phyloP scores from a whole-genome alignment of 2,329 filamentous ascomycete genomes.

The Torrubiellomyces zombiae region DNA sequence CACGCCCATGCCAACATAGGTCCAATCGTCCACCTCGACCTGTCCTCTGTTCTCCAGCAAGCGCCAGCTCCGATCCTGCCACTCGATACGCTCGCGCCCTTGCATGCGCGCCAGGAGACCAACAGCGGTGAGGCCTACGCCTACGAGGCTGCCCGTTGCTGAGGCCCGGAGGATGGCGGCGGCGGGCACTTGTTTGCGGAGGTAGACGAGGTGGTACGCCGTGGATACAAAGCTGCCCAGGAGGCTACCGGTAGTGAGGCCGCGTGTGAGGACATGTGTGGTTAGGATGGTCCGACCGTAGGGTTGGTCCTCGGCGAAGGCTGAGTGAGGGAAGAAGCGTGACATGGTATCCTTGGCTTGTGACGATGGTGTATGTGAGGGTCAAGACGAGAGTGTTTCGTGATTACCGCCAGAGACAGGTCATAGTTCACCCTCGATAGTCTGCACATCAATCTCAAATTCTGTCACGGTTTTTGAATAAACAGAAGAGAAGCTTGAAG shows the following conservation, averaged over 20 bases:
- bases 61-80: slow-evolving; percentile 46
- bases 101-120: slow-evolving; percentile 33
- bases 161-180: slow-evolving; percentile 17
- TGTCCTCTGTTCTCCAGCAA: slow-evolving; percentile 41
- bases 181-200: slow-evolving; percentile 13
- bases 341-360: slow-evolving; percentile 36
- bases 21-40: slow-evolving; percentile 39
- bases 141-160: slow-evolving; percentile 27
- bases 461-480: too few relatives aligned
- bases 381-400: too few relatives aligned
- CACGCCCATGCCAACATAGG: slow-evolving; percentile 23
- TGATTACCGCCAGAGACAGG: too few relatives aligned
- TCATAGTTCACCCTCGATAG: too few relatives aligned
- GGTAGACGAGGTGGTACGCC: slow-evolving; percentile 13
- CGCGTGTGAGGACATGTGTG: slow-evolving; percentile 40
- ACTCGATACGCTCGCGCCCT: slow-evolving; percentile 41
- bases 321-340: slow-evolving; percentile 34
- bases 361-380: too few relatives aligned
- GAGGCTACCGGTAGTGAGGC: slow-evolving; percentile 33
- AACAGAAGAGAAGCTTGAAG: too few relatives aligned
- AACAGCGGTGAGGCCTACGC: slow-evolving; percentile 24
- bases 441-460: too few relatives aligned
- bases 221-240: slow-evolving; percentile 25
- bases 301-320: slow-evolving; percentile 48
- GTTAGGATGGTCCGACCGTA: slow-evolving; percentile 36